Evolutionary conservation across 495 filamentous ascomycete genomes (phyloP), one percentile per base, ranked within the genome.

Genomic region (Penicillium longicatenatum): DNA sequence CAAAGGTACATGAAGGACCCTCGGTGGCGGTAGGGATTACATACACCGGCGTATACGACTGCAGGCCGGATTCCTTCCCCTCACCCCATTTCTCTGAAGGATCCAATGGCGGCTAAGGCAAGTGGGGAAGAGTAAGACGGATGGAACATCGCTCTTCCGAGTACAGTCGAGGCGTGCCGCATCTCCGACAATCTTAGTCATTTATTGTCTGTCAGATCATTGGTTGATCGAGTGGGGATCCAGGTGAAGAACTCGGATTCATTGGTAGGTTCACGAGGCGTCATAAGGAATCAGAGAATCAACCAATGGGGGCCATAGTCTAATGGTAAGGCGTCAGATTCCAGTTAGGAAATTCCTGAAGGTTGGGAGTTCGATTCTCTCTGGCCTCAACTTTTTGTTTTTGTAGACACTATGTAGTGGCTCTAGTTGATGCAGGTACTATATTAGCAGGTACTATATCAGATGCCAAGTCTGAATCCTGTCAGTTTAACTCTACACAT

Each of bases 11-110:
- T 35, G 31, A 1, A 35, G 12, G 31, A 35, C 31, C 31, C 31
- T 35, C 31, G 31, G 31, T 35, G 31, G 31, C 31, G 9, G 31
- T 14, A 6, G 10, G 6, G 12, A 6, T 35, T 1, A 3, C 12
- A 35, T 35, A 14, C 21, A 48, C 45, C 45, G 45, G 26, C 45
- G 29, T 24, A 19, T 26, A 22, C 45, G 45, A 48, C 29, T 21
- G 42, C 24, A n/a, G 6, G 19, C 43, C 52, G 26, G 43, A 55
- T 35, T 42, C 52, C 52, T 37, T n/a, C 45, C 42, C 6, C 16
- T 42, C 35, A 14, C 44, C 43, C 29, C 14, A 39, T n/a, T 39
- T 35, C 10, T 10, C 9, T 14, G 12, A 14, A 35, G 31, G 16
- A 17, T 17, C 37, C 37, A n/a, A 39, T 17, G 14, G 37, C 37